Evolutionary conservation across 257 asterid genomes (phyloP), one percentile per base, ranked within the genome.

Genomic region (Paraleonurus japonicus): DNA sequence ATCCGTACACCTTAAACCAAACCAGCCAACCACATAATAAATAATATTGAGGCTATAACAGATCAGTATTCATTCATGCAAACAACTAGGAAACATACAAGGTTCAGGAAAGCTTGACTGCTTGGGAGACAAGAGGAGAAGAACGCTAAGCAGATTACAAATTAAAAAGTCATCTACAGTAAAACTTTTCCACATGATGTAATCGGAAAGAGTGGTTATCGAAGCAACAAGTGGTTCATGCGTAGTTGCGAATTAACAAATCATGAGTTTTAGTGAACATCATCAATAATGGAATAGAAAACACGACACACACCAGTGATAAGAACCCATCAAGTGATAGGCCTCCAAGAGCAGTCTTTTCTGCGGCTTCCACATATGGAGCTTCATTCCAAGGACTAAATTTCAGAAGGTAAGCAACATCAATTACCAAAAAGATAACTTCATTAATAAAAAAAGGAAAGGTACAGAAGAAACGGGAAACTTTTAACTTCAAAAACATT

Each of bases 361-460:
- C 90, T 1, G 90, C 93, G 45, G 96, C 95, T 53, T 92, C 90
- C 77, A 75, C 87, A 58, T 89, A 92, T 63, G 96, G 99, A 68
- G 92, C 90, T 83, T 84, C 96, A 79, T 64, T 85, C 95, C 96
- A 94, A 23, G 97, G 99, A 77, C 97, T 94, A 85, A 59, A 67
- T 48, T 80, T 28, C 67, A 76, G 67, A 63, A 55, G 67, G 61
- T 62, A 9, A n/a, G 17, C 26, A 43, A 77, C 35, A 58, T 68
- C 45, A 75, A 70, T 33, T 58, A 39, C 7, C 2, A 33, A 23
- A 30, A 12, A 32, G 50, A 50, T 17, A 67, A 65, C 70, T 37
- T 1, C 33, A 71, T 60, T 13, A 70, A 28, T 50, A 16, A 72
- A 60, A 30, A 55, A 37, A 39, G 23, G 23, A 37, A 47, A 17